A percentile compares a stretch with the other conserved stretches of the same genome.
Conservation (phyloP, 768 basidiomycete genomes). For the Calocybe indica region DNA sequence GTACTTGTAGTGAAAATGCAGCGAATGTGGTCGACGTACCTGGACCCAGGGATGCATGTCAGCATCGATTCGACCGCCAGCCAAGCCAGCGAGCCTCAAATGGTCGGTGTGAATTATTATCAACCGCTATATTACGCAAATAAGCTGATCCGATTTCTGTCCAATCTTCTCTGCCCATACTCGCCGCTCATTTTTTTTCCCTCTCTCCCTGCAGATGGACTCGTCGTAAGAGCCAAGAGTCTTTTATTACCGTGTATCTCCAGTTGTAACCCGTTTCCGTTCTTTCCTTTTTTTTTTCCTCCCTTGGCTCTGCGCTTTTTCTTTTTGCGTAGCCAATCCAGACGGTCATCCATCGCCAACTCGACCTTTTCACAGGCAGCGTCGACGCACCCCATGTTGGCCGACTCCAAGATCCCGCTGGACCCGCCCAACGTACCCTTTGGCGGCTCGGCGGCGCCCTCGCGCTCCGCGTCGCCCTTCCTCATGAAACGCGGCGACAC, state of each 20-base stretch:
- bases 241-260: neutral
- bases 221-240: constrained; percentile 8
- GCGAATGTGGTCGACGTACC: constrained; percentile 1
- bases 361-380: constrained; percentile 15
- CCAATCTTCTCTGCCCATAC: neutral
- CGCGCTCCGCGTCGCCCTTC: constrained; percentile 5
- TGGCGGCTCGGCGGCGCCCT: constrained; percentile 6
- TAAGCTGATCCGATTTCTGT: constrained; percentile 3
- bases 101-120: constrained; percentile 7
- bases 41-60: neutral
- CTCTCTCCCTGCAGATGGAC: constrained; percentile 11
- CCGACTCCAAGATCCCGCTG: constrained; percentile 8
- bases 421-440: constrained; percentile 14
- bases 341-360: constrained; percentile 14
- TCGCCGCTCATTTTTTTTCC: neutral
- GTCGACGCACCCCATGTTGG: constrained; percentile 14
- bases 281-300: constrained; percentile 3
- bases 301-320: constrained; percentile 1
- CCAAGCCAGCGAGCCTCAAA: constrained; percentile 1
- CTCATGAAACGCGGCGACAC: constrained; percentile 2
- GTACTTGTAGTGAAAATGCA: neutral
- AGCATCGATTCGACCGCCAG: neutral
- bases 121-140: constrained; percentile 3
- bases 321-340: constrained; percentile 10
- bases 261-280: neutral